Conservation (phyloP, 2,329 filamentous ascomycete genomes). For the Coniochaeta sp. region DNA sequence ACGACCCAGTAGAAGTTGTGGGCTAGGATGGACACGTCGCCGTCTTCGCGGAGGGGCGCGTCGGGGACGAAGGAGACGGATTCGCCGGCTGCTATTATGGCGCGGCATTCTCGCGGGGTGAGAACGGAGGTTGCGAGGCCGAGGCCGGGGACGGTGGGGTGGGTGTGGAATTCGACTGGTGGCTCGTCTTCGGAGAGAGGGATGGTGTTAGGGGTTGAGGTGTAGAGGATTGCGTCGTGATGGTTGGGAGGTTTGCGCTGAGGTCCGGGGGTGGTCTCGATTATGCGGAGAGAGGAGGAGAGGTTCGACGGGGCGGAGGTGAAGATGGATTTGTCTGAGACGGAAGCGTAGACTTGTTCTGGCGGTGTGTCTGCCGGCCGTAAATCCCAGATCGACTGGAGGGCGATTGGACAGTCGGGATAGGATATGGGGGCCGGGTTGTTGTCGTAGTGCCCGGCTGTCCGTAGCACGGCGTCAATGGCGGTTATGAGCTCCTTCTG, state of each 20-base stretch:
- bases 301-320: conserved; percentile 27
- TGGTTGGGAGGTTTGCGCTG: conserved; percentile 62
- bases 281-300: conserved; percentile 41
- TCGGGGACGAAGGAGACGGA: conserved; percentile 60
- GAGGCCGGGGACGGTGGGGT: conserved; percentile 57
- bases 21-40: conserved; percentile 57
- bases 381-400: conserved; percentile 57
- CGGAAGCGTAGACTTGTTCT: conserved; percentile 45
- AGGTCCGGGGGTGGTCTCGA: conserved; percentile 54
- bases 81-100: conserved; percentile 62
- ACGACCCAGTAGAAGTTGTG: conserved; percentile 72
- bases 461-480: conserved; percentile 56
- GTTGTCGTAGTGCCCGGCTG: conserved; percentile 54
- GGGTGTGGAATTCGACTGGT: conserved; percentile 46
- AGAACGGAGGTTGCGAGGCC: conserved; percentile 54
- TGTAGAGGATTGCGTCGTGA: conserved; percentile 59
- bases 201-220: conserved; percentile 51
- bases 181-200: conserved; percentile 36
- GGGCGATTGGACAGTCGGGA: conserved; percentile 41
- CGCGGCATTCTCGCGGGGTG: conserved; percentile 52
- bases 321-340: conserved; percentile 51
- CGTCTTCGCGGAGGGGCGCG: conserved; percentile 58
- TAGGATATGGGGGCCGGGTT: conserved; percentile 24
- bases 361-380: conserved; percentile 32
- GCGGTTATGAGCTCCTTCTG: conserved; percentile 52